These are phyloP conservation scores for Saturnispora quitensis DNA, from an alignment of 805 yeast species.

Conservation along the genomic window DNA sequence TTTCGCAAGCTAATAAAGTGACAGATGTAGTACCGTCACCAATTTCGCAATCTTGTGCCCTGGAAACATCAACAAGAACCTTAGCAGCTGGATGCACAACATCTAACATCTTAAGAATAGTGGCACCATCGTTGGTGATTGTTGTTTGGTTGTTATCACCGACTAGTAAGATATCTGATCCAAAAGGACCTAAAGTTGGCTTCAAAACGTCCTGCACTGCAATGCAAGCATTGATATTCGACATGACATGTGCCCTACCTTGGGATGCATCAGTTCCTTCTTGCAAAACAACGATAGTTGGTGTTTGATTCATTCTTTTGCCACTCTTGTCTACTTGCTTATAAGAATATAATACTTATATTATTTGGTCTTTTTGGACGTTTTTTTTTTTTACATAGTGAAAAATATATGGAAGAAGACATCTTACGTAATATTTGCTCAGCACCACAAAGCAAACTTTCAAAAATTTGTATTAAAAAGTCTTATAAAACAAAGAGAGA, in stretches of 20 bases:
- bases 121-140: slow-evolving; percentile 97
- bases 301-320: slow-evolving; percentile 59
- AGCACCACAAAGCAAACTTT: not conserved
- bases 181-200: slow-evolving; percentile 95
- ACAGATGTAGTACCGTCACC: slow-evolving; percentile 99
- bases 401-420: not conserved
- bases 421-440: not conserved
- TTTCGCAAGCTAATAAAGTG: slow-evolving; percentile 88
- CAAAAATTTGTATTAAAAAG: not conserved
- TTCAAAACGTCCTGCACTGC: slow-evolving; percentile 94
- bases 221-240: slow-evolving; percentile 92
- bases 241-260: slow-evolving; percentile 91
- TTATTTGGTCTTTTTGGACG: not conserved
- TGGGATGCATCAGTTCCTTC: slow-evolving; percentile 98
- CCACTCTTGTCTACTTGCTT: not conserved
- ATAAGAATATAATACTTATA: not conserved
- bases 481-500: not conserved
- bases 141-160: slow-evolving; percentile 74
- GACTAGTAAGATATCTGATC: slow-evolving; percentile 90
- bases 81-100: slow-evolving; percentile 99
- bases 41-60: slow-evolving; percentile 96
- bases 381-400: not conserved
- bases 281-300: slow-evolving; percentile 94
- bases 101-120: slow-evolving; percentile 82
- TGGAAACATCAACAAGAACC: slow-evolving; percentile 85